Percentiles rank a stretch among this genome's conserved stretches.
Evolutionary conservation across 2,329 filamentous ascomycete genomes (phyloP).

Genomic region (Mariannaea sp.): DNA sequence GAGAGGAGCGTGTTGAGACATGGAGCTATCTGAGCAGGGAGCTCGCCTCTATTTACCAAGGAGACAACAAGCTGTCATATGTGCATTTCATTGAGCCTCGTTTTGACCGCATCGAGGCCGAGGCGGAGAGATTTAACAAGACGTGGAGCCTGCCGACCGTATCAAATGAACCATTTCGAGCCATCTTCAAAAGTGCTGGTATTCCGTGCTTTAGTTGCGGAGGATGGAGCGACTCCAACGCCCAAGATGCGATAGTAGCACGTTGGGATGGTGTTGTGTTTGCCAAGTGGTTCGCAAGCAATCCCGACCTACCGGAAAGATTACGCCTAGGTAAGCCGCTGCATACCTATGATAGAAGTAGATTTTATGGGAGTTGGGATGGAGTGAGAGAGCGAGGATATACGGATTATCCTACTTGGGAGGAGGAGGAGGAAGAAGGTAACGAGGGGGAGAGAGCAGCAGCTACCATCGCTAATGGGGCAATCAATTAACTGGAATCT

Average conservation of each 20-base stretch:
- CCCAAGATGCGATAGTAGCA: not conserved
- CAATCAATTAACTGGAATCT: too few species aligned
- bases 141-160: not conserved
- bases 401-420: conserved; percentile 4
- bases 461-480: too few species aligned
- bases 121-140: not conserved
- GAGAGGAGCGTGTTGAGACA: not conserved
- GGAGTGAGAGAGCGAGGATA: not conserved
- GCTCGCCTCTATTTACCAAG: not conserved
- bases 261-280: conserved; percentile 3
- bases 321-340: not conserved
- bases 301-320: not conserved
- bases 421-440: not conserved
- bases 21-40: not conserved
- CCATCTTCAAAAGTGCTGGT: not conserved
- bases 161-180: conserved; percentile 1
- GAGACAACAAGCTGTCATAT: conserved; percentile 1
- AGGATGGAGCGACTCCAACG: not conserved
- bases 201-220: conserved; percentile 1
- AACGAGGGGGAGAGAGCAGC: too few species aligned
- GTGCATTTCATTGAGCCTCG: conserved; percentile 5
- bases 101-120: conserved; percentile 2
- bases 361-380: conserved; percentile 7
- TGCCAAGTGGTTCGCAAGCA: conserved; percentile 7
- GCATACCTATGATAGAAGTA: conserved; percentile 3